Evolutionary conservation across 148 eudicot genomes (phyloP).

Genomic region (Chenopodium album): DNA sequence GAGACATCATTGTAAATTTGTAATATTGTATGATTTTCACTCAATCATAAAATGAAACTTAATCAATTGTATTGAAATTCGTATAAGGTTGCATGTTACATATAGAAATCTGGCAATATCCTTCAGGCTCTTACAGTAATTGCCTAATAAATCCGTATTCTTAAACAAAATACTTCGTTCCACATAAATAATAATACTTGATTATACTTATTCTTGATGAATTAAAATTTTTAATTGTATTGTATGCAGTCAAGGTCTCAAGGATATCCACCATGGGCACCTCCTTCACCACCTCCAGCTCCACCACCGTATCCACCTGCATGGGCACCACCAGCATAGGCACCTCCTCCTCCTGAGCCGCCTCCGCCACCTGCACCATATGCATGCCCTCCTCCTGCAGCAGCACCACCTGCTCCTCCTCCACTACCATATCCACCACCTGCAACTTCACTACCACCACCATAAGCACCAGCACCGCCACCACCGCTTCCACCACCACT

Average conservation of each 20-base stretch:
- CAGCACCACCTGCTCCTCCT: slow-evolving; percentile 27
- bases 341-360: slow-evolving; percentile 25
- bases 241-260: slow-evolving; percentile 13
- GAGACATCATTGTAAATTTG: no score
- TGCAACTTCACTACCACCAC: slow-evolving; percentile 12
- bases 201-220: no score
- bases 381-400: slow-evolving; percentile 21
- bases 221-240: no score
- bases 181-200: no score
- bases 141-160: background rate
- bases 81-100: no score
- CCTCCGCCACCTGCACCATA: slow-evolving; percentile 27
- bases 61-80: no score
- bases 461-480: slow-evolving; percentile 23
- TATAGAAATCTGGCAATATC: no score
- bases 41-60: no score
- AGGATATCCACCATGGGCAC: slow-evolving; percentile 28
- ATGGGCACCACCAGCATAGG: slow-evolving; percentile 12
- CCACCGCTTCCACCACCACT: slow-evolving; percentile 32
- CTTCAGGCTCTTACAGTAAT: background rate
- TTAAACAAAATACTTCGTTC: background rate
- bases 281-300: slow-evolving; percentile 31
- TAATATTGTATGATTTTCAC: no score
- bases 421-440: slow-evolving; percentile 32
- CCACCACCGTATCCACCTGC: slow-evolving; percentile 39